Percentiles rank a stretch among this genome's conserved stretches.
Evolutionary conservation across 345 rosid genomes (phyloP).

Genomic region (Eucalyptus shirleyi): DNA sequence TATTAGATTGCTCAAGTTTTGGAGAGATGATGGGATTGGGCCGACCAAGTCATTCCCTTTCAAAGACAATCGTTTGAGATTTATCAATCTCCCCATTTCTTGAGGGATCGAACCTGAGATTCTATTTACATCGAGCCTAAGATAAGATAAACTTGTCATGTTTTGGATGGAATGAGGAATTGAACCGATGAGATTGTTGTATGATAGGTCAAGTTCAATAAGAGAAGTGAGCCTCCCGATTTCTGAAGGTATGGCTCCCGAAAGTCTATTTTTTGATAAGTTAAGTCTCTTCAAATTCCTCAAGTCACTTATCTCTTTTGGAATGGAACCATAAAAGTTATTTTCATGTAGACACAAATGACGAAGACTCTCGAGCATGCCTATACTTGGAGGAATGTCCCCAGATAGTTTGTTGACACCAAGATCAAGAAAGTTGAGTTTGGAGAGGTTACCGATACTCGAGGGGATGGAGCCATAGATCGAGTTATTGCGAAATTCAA

Average conservation of each 20-base stretch:
- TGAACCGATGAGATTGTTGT: no score
- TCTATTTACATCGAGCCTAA: accelerated
- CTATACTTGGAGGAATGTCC: not conserved
- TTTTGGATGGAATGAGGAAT: no score
- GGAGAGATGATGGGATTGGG: no score
- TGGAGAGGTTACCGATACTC: not conserved
- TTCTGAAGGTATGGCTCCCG: no score
- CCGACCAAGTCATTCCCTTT: no score
- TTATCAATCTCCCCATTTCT: no score
- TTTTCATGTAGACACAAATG: not conserved
- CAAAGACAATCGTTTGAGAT: accelerated
- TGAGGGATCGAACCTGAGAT: no score
- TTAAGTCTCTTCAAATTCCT: accelerated
- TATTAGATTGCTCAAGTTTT: no score
- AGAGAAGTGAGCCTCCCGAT: no score
- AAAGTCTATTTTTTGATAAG: not conserved
- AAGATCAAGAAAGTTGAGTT: not conserved
- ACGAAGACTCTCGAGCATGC: not conserved
- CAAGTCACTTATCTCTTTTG: not conserved
- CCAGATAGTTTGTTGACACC: not conserved
- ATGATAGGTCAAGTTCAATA: no score
- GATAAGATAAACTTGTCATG: no score
- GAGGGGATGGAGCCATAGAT: not conserved
- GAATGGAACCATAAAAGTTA: not conserved
- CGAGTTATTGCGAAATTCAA: not conserved